These are phyloP conservation scores for Leccinum glutinopallens DNA, from an alignment of 1,284 basidiomycete species.

Conservation along the genomic window DNA sequence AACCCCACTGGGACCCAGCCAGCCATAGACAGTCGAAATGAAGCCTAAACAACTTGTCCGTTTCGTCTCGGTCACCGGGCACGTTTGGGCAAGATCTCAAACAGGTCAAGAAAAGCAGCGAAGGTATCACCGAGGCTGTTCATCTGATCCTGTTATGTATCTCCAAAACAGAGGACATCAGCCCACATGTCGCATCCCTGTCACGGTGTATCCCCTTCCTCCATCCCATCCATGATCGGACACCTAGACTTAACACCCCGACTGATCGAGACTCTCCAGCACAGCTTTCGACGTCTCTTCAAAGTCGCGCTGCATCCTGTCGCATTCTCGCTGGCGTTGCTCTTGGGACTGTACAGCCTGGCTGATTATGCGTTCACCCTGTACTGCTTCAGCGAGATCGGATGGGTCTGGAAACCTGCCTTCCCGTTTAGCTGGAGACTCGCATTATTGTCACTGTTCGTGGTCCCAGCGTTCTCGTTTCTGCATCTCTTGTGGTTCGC, in stretches of 20 bases:
- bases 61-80: neutral
- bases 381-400: slow-evolving; percentile 8
- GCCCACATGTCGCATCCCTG: neutral
- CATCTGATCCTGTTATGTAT: neutral
- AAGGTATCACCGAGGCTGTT: neutral
- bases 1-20: too few species aligned
- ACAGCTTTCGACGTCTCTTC: slow-evolving; percentile 3
- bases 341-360: slow-evolving; percentile 16
- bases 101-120: neutral
- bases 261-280: slow-evolving; percentile 1
- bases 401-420: slow-evolving; percentile 19
- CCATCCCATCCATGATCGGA: neutral
- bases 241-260: neutral
- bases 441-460: slow-evolving; percentile 16
- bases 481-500: slow-evolving; percentile 16
- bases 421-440: slow-evolving; percentile 29
- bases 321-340: slow-evolving; percentile 4
- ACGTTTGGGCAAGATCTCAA: neutral
- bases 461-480: slow-evolving; percentile 15
- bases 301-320: neutral
- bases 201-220: neutral
- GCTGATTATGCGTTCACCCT: slow-evolving; percentile 17
- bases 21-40: too few species aligned
- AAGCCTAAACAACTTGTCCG: too few species aligned
- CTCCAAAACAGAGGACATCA: neutral